Conservation (phyloP, 768 basidiomycete genomes). For the Tulasnella calospora region DNA sequence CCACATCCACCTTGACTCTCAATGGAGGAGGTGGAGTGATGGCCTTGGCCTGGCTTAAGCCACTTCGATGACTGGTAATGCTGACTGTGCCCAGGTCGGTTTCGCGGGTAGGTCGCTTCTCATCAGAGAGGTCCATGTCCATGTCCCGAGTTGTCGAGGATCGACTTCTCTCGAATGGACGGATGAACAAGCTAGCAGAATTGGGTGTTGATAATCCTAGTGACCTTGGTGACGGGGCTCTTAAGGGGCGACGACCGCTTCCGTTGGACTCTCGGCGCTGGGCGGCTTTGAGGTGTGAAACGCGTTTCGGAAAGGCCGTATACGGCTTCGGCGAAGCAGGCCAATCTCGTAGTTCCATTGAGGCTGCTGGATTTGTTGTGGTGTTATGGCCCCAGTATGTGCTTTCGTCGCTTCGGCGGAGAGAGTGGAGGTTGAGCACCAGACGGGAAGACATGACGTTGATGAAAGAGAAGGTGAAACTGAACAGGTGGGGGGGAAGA, state of each 20-base stretch:
- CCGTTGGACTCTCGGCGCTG: neutral
- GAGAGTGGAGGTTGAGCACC: constrained; percentile 17
- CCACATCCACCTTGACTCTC: constrained; percentile 8
- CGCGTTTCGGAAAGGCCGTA: neutral
- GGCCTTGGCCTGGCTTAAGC: neutral
- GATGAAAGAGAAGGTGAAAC: constrained; percentile 21
- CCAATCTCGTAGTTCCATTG: neutral
- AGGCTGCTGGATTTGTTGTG: neutral
- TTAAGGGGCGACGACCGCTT: neutral
- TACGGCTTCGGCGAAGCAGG: neutral
- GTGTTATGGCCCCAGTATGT: neutral
- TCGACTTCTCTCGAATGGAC: neutral
- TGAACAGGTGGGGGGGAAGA: neutral
- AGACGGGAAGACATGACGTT: constrained; percentile 22
- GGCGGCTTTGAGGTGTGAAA: neutral
- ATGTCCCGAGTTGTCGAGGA: neutral
- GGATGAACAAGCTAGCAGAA: neutral
- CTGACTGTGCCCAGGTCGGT: neutral
- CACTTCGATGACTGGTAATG: neutral
- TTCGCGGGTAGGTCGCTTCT: neutral
- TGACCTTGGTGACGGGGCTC: neutral
- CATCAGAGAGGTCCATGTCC: neutral
- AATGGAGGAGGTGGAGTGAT: neutral
- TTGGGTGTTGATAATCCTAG: neutral
- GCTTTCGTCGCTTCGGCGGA: neutral